Base-by-base conservation (phyloP, 768 basidiomycete species). In the Lyophyllum decastes region DNA sequence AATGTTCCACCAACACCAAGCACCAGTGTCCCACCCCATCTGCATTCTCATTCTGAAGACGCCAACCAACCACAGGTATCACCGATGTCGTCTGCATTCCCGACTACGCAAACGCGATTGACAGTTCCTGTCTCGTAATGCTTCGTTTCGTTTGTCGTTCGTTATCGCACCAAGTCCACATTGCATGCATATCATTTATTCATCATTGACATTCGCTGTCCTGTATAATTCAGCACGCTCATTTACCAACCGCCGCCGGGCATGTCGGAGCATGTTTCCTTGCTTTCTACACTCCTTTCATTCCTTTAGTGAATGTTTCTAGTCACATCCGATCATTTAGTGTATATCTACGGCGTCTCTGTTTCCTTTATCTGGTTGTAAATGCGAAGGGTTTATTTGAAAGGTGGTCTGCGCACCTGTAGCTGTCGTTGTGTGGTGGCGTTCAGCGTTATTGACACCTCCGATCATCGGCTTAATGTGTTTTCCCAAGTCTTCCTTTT, bases 71-170 rank as follows among this genome's bases (percentile, higher is more conserved):
- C 78, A 21, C 85, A 85, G 66, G 77, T 83, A 22, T 92, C 90
- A 17, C 91, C 91, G 0, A 85, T 93, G 88, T 92, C 90, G 16
- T 90, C 89, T 22, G 91, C 90, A 41, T 92, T 93, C 72, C 91
- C 91, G 12, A 66, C 77, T 22, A 72, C 76, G 25, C 77, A 79
- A 57, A 66, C 76, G 41, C 74, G 76, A 11, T 65, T 67, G 14
- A 66, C 72, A 9, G 64, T 73, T 17, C 69, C 56, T 22, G 54
- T 60, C 45, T 57, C 38, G 16, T 57, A 41, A 58, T 12, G 6
- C 41, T 21, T 49, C 45, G 41, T 41, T 40, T 54, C 49, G 16
- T 27, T 19, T 27, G 7, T 17, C 48, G 11, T 49, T 49, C 49
- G 30, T 30, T 5, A 5, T 10, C 30, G 30, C 10, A 25, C 19